Evolutionary conservation across 805 yeast genomes (phyloP), one percentile per base, ranked within the genome.

Genomic region (Metschnikowia vanudenii): DNA sequence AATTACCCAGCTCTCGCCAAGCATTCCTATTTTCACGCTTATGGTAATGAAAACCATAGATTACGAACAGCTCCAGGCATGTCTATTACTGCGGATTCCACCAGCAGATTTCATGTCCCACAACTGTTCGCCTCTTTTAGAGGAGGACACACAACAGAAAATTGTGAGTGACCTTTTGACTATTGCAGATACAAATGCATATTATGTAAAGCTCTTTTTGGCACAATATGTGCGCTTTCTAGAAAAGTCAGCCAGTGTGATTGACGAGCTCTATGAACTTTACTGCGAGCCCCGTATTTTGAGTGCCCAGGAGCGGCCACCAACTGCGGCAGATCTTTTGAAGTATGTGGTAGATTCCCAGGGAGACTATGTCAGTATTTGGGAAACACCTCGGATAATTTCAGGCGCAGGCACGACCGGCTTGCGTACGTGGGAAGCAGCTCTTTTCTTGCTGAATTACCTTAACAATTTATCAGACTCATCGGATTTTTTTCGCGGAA

Each of bases 401-500:
- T 78, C 87, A 31, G 88, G 88, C 1, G 60, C 68, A n/a, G 96
- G 95, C 4, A 84, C 96, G 1, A 92, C 97, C 0, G 97, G 97
- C 0, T 66, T 81, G 45, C 70, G 97, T 34, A 92, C 97, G 0
- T 91, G 97, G 98, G 97, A 89, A 59, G 97, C 96, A 2, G 85
- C 96, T 0, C 54, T 87, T 6, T 88, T 72, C 43, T 64, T 92
- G 7, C 68, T 85, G 1, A 74, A 81, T 32, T 84, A 68, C 54
- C 54, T 87, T 13, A 52, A 58, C 44, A 36, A 47, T 7, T 22
- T 20, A 42, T 24, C n/a, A 9, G 18, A n/a, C 3, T 24, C n/a
- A 14, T 36, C 18, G 10, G 44, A 19, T 17, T 31, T 45, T 3
- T 56, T 67, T 14, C 49, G 45, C 2, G 59, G 59, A n/a, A 57